Conservation (phyloP, 345 rosid species). For the Salix exigua region DNA sequence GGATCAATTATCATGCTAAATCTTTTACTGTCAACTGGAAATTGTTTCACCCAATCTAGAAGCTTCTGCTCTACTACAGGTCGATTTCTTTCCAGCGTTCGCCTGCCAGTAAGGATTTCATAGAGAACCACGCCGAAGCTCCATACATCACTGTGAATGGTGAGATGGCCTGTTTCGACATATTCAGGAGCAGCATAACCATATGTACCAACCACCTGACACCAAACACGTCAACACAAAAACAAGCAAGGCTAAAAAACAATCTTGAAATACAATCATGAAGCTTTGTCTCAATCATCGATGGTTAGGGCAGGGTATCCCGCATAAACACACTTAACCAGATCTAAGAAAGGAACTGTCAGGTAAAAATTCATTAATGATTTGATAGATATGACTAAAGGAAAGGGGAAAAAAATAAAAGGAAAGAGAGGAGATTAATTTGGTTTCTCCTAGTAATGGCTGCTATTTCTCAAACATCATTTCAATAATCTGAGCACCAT, state of each 20-base stretch:
- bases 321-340: background rate
- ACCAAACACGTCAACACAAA: background rate
- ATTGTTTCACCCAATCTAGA: conserved; percentile 84
- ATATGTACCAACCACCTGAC: conserved; percentile 81
- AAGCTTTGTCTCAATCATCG: background rate
- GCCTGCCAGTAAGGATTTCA: conserved; percentile 87
- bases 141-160: conserved; percentile 61
- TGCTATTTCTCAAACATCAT: background rate
- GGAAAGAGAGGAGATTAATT: background rate
- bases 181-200: conserved; percentile 98
- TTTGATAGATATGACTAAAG: background rate
- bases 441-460: background rate
- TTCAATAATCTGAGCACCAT: background rate
- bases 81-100: conserved; percentile 58
- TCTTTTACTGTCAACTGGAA: conserved; percentile 56
- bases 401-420: background rate
- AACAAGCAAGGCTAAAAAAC: background rate
- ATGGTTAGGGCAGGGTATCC: background rate
- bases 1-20: conserved; percentile 82
- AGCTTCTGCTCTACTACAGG: conserved; percentile 68
- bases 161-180: conserved; percentile 83
- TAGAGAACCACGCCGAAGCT: conserved; percentile 91
- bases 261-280: background rate
- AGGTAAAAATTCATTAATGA: background rate
- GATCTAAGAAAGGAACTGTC: background rate